Conservation (phyloP, 2,329 filamentous ascomycete species). For the Zasmidium citrigriseum region DNA sequence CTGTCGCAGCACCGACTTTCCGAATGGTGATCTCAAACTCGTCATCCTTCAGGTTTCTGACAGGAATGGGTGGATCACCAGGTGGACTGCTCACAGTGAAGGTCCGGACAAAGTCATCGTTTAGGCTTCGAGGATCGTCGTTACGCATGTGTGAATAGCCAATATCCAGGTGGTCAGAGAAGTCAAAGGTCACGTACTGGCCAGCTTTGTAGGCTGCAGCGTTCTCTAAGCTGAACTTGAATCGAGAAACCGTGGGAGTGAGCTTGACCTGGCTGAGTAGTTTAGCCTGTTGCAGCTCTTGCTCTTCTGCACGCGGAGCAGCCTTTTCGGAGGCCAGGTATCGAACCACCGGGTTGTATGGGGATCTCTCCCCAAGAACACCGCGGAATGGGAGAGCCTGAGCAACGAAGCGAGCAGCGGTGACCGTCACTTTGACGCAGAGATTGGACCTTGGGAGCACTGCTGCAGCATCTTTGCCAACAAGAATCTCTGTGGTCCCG, state of each 20-base stretch:
- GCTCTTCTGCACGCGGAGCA: conserved; percentile 13
- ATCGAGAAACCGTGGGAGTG: conserved; percentile 67
- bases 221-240: conserved; percentile 55
- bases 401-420: conserved; percentile 62
- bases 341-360: conserved; percentile 77
- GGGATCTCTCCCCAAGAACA: conserved; percentile 59
- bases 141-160: conserved; percentile 85
- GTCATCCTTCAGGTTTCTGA: conserved; percentile 30
- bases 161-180: conserved; percentile 65
- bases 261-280: conserved; percentile 62
- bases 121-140: conserved; percentile 74
- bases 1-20: conserved; percentile 68
- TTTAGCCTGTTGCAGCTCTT: conserved; percentile 47
- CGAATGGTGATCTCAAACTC: conserved; percentile 73
- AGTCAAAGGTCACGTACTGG: conserved; percentile 77
- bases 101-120: conserved; percentile 81
- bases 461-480: conserved; percentile 62
- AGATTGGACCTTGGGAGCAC: conserved; percentile 71
- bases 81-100: conserved; percentile 75
- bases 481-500: conserved; percentile 66
- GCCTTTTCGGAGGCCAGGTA: conserved; percentile 62
- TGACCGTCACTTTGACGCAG: conserved; percentile 67
- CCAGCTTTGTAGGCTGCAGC: conserved; percentile 62
- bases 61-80: conserved; percentile 28
- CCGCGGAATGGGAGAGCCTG: conserved; percentile 70